Evolutionary conservation across 1,284 basidiomycete genomes (phyloP).

Genomic region (Cryptococcus deneoformans): DNA sequence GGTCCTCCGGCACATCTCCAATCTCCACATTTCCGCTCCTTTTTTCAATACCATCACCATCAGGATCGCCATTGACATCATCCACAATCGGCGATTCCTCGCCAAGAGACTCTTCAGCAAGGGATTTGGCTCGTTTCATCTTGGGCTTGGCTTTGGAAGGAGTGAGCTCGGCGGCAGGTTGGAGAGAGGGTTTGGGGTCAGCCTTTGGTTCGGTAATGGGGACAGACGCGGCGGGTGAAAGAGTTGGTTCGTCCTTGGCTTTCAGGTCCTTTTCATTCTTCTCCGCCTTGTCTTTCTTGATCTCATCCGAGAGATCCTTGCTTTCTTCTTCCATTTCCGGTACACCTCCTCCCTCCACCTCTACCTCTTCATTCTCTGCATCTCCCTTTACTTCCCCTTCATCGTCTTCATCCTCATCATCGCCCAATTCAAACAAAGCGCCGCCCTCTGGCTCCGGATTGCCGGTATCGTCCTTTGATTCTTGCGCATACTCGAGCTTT

Average conservation of each 20-base stretch:
- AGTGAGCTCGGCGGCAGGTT: background rate
- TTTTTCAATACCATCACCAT: background rate
- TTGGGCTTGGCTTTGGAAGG: background rate
- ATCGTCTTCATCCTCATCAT: slow-evolving; percentile 1
- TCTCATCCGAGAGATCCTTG: background rate
- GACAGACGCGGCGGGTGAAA: too few relatives aligned
- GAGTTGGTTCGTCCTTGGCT: too few relatives aligned
- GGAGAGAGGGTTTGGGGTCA: background rate
- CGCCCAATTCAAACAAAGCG: background rate
- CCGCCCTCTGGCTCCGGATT: background rate
- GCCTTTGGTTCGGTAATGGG: too few relatives aligned
- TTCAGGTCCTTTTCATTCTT: background rate
- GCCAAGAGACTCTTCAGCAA: background rate
- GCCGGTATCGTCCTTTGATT: background rate
- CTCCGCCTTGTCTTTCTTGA: background rate
- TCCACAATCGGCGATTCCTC: background rate
- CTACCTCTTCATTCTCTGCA: background rate
- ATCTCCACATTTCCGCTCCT: background rate
- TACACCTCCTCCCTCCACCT: background rate
- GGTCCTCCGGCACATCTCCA: too few relatives aligned
- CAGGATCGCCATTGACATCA: background rate
- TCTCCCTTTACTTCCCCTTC: background rate
- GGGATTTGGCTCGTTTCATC: background rate
- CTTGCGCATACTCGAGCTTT: too few relatives aligned
- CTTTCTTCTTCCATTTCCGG: background rate